Evolutionary conservation across 2,329 filamentous ascomycete species (phyloP).

Genomic region (Aspergillus intermedius): DNA sequence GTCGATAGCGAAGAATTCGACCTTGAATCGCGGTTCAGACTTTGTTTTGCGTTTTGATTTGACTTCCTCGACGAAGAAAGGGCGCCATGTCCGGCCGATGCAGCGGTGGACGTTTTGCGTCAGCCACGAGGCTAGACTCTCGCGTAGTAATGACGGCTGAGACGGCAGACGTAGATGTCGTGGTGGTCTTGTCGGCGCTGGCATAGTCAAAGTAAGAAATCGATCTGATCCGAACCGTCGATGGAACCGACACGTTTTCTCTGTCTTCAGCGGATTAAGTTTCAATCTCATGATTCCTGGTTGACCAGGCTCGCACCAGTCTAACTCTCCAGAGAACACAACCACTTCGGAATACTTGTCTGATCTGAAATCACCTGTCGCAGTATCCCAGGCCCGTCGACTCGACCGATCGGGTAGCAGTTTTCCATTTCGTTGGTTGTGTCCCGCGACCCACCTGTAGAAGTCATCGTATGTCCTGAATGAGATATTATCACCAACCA

Average conservation of each 20-base stretch:
- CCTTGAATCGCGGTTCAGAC: slow-evolving; percentile 20
- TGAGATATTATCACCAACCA: slow-evolving; percentile 19
- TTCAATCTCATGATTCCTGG: slow-evolving; percentile 32
- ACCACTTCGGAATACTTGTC: slow-evolving; percentile 32
- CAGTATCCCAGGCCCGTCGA: slow-evolving; percentile 28
- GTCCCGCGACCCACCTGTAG: slow-evolving; percentile 26
- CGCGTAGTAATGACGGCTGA: slow-evolving; percentile 22
- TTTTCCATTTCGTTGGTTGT: slow-evolving; percentile 17
- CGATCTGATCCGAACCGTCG: slow-evolving; percentile 43
- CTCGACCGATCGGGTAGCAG: slow-evolving; percentile 27
- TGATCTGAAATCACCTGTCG: slow-evolving; percentile 25
- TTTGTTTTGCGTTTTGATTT: slow-evolving; percentile 26
- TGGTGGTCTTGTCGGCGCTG: slow-evolving; percentile 23
- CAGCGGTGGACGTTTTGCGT: slow-evolving; percentile 32
- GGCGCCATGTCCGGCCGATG: slow-evolving; percentile 39
- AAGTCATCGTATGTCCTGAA: slow-evolving; percentile 23
- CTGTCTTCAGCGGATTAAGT: slow-evolving; percentile 37
- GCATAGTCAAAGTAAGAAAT: slow-evolving; percentile 38
- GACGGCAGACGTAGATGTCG: slow-evolving; percentile 15
- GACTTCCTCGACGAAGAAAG: slow-evolving; percentile 39
- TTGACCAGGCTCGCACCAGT: slow-evolving; percentile 29
- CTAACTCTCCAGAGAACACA: slow-evolving; percentile 35
- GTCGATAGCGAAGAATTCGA: slow-evolving; percentile 41
- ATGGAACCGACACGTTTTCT: slow-evolving; percentile 40
- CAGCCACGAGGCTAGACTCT: slow-evolving; percentile 36